phyloP scores from a whole-genome alignment of 306 rosid species.

The Styphnolobium japonicum region DNA sequence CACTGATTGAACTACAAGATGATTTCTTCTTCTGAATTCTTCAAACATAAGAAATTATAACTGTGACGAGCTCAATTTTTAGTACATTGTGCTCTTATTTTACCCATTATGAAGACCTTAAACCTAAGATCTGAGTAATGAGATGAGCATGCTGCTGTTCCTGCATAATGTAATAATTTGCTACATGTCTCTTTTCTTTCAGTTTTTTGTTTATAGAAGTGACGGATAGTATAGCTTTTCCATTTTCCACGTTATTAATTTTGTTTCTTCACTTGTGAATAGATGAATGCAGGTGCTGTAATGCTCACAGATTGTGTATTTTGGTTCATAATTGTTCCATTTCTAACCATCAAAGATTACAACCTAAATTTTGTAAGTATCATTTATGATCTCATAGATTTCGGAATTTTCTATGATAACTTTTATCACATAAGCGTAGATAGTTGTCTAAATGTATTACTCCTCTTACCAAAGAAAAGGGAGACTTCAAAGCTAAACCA shows the following conservation, averaged over 20 bases:
- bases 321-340: conserved; percentile 91
- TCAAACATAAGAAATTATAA: neutral
- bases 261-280: conserved; percentile 29
- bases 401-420: neutral
- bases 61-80: neutral
- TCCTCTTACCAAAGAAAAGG: neutral
- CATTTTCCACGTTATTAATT: conserved; percentile 5
- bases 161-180: neutral
- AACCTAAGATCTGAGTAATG: neutral
- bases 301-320: conserved; percentile 89
- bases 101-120: neutral
- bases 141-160: neutral
- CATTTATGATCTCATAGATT: neutral
- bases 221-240: neutral
- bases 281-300: conserved; percentile 99
- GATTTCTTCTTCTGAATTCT: neutral
- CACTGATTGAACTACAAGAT: neutral
- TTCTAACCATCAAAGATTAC: conserved; percentile 83
- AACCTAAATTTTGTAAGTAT: conserved; percentile 79
- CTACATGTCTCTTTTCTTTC: neutral
- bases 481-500: neutral
- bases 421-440: neutral
- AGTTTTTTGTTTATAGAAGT: neutral
- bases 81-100: neutral
- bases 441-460: neutral